Base-by-base conservation (phyloP, 805 yeast genomes). In the Metschnikowia amazonensis region DNA sequence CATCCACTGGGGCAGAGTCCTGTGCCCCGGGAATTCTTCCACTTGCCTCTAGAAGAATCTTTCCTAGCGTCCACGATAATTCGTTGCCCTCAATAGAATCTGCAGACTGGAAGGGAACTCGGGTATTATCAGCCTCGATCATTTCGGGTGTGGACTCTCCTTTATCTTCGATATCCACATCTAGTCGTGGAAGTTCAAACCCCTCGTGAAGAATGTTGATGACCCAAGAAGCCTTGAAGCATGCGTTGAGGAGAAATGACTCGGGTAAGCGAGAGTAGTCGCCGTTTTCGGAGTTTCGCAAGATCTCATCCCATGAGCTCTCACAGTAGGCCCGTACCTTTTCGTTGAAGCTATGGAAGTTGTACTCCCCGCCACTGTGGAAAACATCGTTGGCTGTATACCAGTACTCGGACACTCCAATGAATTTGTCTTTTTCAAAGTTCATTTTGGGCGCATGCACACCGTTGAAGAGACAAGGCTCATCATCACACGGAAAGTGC, bases 371-470 rank as follows among this genome's bases (percentile, higher is more conserved):
- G 2, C 95, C 92, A 69, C 89, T 76, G 32, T 84, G 80, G 62
- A 90, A 90, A 3, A 92, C 79, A 60, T 92, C 98, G 58, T 89
- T 86, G 3, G 97, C 90, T 0, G 97, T 89, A 62, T 94, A 92
- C 97, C 98, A 94, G 67, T 89, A 94, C 65, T 94, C 99, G 6
- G 96, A 87, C 18, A 92, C 84, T 0, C 99, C 99, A 24, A 94
- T 85, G 65, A 94, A 90, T 57, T 81, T 85, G 57, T 89, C 95
- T 40, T 74, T 74, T 11, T 76, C 74, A 59, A 88, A 89, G 66
- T 90, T 89, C 49, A 94, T 80, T 25, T 75, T 78, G 4, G 99
- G 99, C 0, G 89, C 96, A 67, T 92, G 97, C 13, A 89, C 89
- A 27, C 98, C 99, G 64, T 90, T 89, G 63, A 94, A 94, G 27